Base-by-base conservation (phyloP, 2,329 filamentous ascomycete species). In the Bimuria novae-zelandiae region DNA sequence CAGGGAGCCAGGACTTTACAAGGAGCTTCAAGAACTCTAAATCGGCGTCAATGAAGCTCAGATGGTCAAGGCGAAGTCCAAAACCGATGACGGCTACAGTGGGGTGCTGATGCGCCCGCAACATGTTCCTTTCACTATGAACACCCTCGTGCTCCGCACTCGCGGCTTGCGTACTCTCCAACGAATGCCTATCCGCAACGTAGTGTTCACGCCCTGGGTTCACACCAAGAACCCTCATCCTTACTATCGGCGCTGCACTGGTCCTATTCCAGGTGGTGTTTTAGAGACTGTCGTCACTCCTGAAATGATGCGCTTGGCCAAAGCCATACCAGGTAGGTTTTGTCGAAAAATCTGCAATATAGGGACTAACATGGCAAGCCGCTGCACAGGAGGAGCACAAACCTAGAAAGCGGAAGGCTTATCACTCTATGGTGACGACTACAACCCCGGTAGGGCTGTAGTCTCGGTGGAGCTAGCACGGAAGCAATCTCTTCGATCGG, bases 191-290 rank as follows among this genome's bases (percentile, higher is more conserved):
- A 43, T 67, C 4, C 36, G 49, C 1, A 35, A 57, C 4, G 62
- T 69, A 11, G 44, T 47, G 7, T 68, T 70, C 52, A 41, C 58
- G 16, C 44, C 49, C 41, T 2, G 32, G 32, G 52, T 22, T 7
- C 51, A 44, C 5, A 19, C 19, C 10, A 29, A 29, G 17, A 23
- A 16, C 16, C 37, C 29, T 14, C 12, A 44, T 12, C 8, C 27
- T 30, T 27, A 54, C 21, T 32, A 43, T 12, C 19, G 37, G 16
- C 27, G 17, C 4, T 14, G 17, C 4, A 59, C 61, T n/a, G 68
- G 68, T 10, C 56, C 65, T 1, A 61, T 71, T 27, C 53, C 57
- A 0, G 64, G 59, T 2, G 68, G 68, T 2, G 29, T 67, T 1
- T 53, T 71, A 1, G 60, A 67, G 33, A 69, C 62, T 0, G n/a